Base-by-base conservation (phyloP, 2,329 filamentous ascomycete genomes). In the Stromatinia cepivora region DNA sequence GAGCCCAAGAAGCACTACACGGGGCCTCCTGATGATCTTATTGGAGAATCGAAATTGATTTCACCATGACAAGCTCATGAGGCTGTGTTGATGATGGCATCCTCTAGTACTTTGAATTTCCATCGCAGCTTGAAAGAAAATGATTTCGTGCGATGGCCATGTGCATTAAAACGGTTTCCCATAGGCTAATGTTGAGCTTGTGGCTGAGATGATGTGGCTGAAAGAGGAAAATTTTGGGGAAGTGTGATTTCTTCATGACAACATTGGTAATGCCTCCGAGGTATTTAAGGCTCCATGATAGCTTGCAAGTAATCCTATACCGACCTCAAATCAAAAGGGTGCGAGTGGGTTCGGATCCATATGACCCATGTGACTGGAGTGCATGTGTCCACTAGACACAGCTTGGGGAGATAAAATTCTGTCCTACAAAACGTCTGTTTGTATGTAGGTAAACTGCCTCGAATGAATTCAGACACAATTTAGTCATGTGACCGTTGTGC, bases 1-100 rank as follows among this genome's bases (percentile, higher is more conserved):
- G 45, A 39, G 22, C 22, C 46, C 36, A 13, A 36, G 59, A 50
- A 50, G 45, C 45, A 63, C 59, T 50, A 39, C 59, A 63, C 59
- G 59, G 59, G 59, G 4, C 28, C 17, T 50, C 28, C 31, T 36
- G 15, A 2, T n/a, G 31, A 50, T 63, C 28, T 63, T 20, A 63
- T 63, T 63, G 45, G 59, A 63, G 59, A 50, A 34, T 25, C 1
- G 31, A 1, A 50, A 20, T 36, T n/a, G 20, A 62, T 17, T n/a
- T 22, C 46, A n/a, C 11, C 45, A 39, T 36, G 20, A 22, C 25
- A 42, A 25, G 28, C 25, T n/a, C 20, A 20, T 63, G 59, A 63
- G 59, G 45, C 45, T 50, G 45, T 63, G 59, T 50, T 36, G 20
- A 36, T 36, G 11, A 34, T 36, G 45, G 28, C 13, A 50, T 25